These are phyloP conservation scores for Dorcoceras hygrometricum DNA, from an alignment of 257 asterid species.

Conservation along the genomic window DNA sequence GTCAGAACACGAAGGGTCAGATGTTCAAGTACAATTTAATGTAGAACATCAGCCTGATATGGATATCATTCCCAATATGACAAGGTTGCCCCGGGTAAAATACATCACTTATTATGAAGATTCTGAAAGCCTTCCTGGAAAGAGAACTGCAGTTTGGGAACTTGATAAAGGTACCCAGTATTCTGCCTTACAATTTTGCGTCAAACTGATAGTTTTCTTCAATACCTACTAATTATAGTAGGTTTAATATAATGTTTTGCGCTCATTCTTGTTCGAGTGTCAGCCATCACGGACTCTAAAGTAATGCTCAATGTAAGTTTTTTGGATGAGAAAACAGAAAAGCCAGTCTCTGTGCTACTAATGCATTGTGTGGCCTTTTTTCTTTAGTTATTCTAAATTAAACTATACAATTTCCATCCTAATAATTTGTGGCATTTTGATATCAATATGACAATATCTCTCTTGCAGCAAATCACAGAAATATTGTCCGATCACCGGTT, in stretches of 20 bases:
- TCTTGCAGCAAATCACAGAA: slow-evolving; percentile 87
- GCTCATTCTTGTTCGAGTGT: slow-evolving; percentile 4
- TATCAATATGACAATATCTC: slow-evolving; percentile 24
- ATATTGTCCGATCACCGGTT: slow-evolving; percentile 82
- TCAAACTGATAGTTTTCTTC: background rate
- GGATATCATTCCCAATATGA: slow-evolving; percentile 88
- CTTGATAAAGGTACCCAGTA: slow-evolving; percentile 80
- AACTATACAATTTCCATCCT: background rate
- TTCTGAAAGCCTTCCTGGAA: slow-evolving; percentile 89
- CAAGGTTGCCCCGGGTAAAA: slow-evolving; percentile 76
- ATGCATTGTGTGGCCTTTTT: background rate
- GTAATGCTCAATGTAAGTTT: background rate
- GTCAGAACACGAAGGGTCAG: slow-evolving; percentile 97
- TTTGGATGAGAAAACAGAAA: background rate
- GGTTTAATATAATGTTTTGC: slow-evolving; percentile 4
- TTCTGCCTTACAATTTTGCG: slow-evolving; percentile 25
- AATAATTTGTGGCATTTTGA: slow-evolving; percentile 1
- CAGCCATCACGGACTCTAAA: background rate
- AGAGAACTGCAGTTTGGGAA: slow-evolving; percentile 99
- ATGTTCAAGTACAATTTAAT: slow-evolving; percentile 75
- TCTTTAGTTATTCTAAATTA: background rate
- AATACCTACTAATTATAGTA: slow-evolving; percentile 15
- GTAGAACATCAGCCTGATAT: slow-evolving; percentile 71
- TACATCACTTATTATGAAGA: slow-evolving; percentile 98
- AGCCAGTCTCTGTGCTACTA: too few species aligned